phyloP scores from a whole-genome alignment of 116 monocot species.

The Cymodocea nodosa region DNA sequence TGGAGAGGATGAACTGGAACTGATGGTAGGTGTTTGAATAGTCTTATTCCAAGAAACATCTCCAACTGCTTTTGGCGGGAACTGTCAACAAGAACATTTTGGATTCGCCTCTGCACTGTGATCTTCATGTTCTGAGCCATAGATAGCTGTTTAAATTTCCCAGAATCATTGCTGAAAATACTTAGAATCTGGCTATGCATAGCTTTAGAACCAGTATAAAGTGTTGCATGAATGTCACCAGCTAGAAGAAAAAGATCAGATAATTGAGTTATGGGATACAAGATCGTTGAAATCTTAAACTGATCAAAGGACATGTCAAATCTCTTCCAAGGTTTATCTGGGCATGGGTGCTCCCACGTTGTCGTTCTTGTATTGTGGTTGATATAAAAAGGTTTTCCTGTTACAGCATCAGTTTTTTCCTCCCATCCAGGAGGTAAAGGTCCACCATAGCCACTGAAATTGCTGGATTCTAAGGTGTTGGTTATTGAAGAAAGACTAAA shows the following conservation, averaged over 20 bases:
- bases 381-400: conserved; percentile 79
- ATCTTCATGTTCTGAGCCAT: conserved; percentile 90
- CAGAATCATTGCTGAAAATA: conserved; percentile 85
- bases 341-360: conserved; percentile 88
- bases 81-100: conserved; percentile 75
- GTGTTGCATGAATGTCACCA: conserved; percentile 97
- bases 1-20: conserved; percentile 63
- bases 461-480: conserved; percentile 34
- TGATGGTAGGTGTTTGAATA: conserved; percentile 95
- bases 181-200: conserved; percentile 99
- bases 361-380: conserved; percentile 90
- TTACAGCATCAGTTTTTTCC: conserved; percentile 87
- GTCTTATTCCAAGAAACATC: conserved; percentile 94
- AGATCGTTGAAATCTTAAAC: conserved; percentile 73
- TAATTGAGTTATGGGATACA: conserved; percentile 65
- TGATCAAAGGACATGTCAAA: conserved; percentile 97
- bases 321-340: conserved; percentile 92
- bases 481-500: conserved; percentile 35
- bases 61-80: conserved; percentile 96
- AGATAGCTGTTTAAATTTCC: conserved; percentile 86
- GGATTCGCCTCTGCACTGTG: conserved; percentile 73
- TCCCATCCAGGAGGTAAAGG: conserved; percentile 95
- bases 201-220: conserved; percentile 98
- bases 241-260: conserved; percentile 94
- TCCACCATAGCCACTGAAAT: conserved; percentile 29